Evolutionary conservation across 305 asterid genomes (phyloP), one percentile per base, ranked within the genome.

Genomic region (Rubia peregrina): DNA sequence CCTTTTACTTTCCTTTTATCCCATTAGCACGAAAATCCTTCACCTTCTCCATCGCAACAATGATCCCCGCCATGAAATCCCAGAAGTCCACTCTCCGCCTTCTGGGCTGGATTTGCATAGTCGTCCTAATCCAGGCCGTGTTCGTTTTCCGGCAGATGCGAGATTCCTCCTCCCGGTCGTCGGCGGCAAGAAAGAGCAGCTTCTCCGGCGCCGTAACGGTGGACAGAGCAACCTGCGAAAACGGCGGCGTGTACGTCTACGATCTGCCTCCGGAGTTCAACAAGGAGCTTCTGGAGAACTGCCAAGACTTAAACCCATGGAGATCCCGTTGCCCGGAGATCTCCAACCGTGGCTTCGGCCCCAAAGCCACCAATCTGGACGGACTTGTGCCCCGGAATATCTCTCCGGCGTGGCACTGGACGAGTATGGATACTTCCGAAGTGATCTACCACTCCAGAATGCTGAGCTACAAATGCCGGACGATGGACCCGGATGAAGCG

Each of bases 281-380:
- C 30, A 22, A 6, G 8, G 72, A 56, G 30, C 22, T 73, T 26
- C 30, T 73, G 14, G n/a, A 66, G 10, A 66, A 57, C 38, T 73
- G 77, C 60, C 49, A 73, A 22, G 72, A 73, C 12, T 30, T 73
- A 17, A 64, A 57, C 67, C 72, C 72, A 6, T 73, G 77, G 77
- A 57, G 51, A 7, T 66, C 77, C 11, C 42, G 61, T 1, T 73
- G 77, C 67, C 63, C 63, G 14, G 63, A 19, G 38, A 30, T 57
- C 9, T 22, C 38, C 7, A 57, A 57, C 14, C 7, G 36, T 14
- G 4, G 72, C 61, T 57, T 66, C 10, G 77, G 77, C 22, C 77
- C 46, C 0, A 55, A 42, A 40, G 76, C 77, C 62, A 57, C 67
- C 21, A 26, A 48, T 1, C 77, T 73, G 16, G 66, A n/a, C 7